These are phyloP conservation scores for Actinomortierella wolfii DNA, from an alignment of 371 early-diverging fungal genomes.

Conservation along the genomic window DNA sequence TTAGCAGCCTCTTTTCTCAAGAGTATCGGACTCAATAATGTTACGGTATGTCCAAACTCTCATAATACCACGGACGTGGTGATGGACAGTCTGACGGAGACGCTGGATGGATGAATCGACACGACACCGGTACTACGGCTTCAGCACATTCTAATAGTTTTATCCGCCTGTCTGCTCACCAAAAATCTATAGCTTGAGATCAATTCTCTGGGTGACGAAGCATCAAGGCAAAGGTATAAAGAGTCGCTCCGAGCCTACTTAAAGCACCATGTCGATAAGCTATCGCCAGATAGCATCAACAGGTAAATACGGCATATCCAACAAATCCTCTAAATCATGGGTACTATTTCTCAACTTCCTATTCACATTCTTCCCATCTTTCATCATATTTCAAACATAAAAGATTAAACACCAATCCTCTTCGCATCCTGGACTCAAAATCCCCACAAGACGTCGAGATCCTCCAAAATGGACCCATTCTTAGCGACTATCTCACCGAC, in stretches of 20 bases:
- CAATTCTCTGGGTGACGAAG: slow-evolving; percentile 59
- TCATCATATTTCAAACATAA: not conserved
- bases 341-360: not conserved
- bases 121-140: not conserved
- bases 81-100: no score
- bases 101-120: no score
- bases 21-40: slow-evolving; percentile 33
- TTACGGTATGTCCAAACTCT: slow-evolving; percentile 4
- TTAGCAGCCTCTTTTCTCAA: slow-evolving; percentile 53
- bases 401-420: slow-evolving; percentile 56
- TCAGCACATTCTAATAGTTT: not conserved
- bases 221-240: slow-evolving; percentile 50
- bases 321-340: not conserved
- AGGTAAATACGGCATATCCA: slow-evolving; percentile 16
- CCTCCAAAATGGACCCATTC: slow-evolving; percentile 43
- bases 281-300: slow-evolving; percentile 55
- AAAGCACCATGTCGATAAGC: slow-evolving; percentile 12
- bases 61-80: slow-evolving; percentile 11
- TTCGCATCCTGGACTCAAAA: slow-evolving; percentile 68
- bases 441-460: slow-evolving; percentile 49
- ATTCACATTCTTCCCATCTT: no score
- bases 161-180: not conserved
- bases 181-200: slow-evolving; percentile 45
- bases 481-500: slow-evolving; percentile 45
- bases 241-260: slow-evolving; percentile 51